A percentile compares a stretch with the other conserved stretches of the same genome.
These are phyloP conservation scores for Pestalotiopsis sp. DNA, from an alignment of 2,329 filamentous ascomycete genomes.

Conservation along the genomic window DNA sequence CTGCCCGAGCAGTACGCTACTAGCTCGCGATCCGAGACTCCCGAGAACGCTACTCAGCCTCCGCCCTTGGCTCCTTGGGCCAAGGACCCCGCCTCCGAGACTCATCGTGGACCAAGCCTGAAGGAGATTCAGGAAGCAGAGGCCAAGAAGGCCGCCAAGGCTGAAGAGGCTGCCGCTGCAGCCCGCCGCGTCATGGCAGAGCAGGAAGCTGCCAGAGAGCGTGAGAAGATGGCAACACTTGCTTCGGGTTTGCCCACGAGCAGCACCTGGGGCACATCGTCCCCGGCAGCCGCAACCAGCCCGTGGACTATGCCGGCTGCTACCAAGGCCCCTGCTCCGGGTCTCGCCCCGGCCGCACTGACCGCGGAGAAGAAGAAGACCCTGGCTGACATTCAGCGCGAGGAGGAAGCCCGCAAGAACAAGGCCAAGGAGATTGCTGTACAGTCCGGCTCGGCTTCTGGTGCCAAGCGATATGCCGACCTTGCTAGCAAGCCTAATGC, in stretches of 20 bases:
- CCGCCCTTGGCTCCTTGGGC: conserved; percentile 93
- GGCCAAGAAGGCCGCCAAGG: conserved; percentile 87
- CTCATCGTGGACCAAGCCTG: conserved; percentile 82
- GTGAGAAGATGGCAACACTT: conserved; percentile 59
- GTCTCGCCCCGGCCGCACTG: conserved; percentile 31
- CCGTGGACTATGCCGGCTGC: conserved; percentile 68
- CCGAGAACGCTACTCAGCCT: conserved; percentile 54
- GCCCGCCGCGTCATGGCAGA: conserved; percentile 77
- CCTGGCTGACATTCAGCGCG: conserved; percentile 91
- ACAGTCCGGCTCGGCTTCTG: conserved; percentile 47
- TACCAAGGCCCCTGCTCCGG: conserved; percentile 37
- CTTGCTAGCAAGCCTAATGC: conserved; percentile 74
- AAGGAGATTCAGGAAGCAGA: conserved; percentile 97
- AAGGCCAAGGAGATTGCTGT: conserved; percentile 57
- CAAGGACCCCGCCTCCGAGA: conserved; percentile 71
- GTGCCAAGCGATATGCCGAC: conserved; percentile 86
- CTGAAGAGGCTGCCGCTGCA: conserved; percentile 77
- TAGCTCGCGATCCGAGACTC: conserved; percentile 76
- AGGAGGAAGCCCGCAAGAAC: conserved; percentile 89
- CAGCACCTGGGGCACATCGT: conserved; percentile 84
- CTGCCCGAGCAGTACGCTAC: conserved; percentile 69
- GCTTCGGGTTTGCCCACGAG: conserved; percentile 80
- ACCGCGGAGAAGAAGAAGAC: conserved; percentile 72
- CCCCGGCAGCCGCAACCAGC: conserved; percentile 60
- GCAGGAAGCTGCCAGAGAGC: conserved; percentile 69